Conservation (phyloP, 192 early-diverging fungal genomes). For the Podochytrium sp. region DNA sequence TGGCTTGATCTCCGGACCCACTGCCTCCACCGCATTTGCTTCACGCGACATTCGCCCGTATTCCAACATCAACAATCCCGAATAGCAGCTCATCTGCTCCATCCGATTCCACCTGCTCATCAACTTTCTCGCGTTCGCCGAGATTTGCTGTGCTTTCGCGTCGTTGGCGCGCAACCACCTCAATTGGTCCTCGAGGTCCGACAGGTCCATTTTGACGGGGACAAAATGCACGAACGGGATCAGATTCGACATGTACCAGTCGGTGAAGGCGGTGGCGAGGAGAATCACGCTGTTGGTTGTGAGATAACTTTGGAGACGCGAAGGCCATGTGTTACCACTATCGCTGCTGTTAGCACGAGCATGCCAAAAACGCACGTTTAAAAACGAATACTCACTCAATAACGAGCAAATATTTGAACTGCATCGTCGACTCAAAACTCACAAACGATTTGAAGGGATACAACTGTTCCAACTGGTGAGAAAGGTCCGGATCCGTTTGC, state of each 20-base stretch:
- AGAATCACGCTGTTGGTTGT: conserved; percentile 2
- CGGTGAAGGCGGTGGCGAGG: background rate
- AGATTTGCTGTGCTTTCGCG: background rate
- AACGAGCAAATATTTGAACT: conserved; percentile 31
- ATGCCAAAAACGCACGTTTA: background rate
- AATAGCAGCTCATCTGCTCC: background rate
- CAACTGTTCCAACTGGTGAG: background rate
- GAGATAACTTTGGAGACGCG: background rate
- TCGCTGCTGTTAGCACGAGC: background rate
- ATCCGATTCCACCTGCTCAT: background rate
- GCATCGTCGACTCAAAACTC: background rate
- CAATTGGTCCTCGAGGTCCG: conserved; percentile 23
- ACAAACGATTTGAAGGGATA: conserved; percentile 10
- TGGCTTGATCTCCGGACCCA: background rate
- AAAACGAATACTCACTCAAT: background rate
- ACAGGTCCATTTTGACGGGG: conserved; percentile 22
- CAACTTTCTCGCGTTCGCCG: background rate
- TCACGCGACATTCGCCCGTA: background rate
- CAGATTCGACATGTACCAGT: conserved; percentile 25
- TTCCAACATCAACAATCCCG: conserved; percentile 4
- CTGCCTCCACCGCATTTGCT: background rate
- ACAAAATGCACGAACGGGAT: conserved; percentile 31
- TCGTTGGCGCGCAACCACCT: conserved; percentile 9
- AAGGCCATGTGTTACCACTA: no score
- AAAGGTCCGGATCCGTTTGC: background rate